These are phyloP conservation scores for Ogataea parapolymorpha DNA, from an alignment of 805 yeast species.

Conservation along the genomic window DNA sequence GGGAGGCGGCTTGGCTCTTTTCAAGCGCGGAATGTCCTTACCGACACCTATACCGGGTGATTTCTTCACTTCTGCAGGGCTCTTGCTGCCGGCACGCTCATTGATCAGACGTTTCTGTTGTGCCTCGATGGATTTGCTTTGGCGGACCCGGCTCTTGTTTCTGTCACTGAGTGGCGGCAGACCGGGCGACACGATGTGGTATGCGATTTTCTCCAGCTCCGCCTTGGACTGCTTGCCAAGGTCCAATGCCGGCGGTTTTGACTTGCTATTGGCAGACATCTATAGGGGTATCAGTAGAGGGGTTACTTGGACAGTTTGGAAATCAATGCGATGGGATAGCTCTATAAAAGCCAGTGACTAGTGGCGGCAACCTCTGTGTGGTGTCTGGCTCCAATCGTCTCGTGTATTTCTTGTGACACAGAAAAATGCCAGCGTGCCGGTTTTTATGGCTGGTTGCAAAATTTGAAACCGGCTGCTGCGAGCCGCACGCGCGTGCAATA, in stretches of 20 bases:
- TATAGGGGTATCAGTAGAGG: constrained; percentile 1
- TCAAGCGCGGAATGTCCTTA: constrained; percentile 9
- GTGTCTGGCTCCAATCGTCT: not conserved
- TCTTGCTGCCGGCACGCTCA: constrained; percentile 8
- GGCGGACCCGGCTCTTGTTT: constrained; percentile 15
- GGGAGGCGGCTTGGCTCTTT: constrained; percentile 24
- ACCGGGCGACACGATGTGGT: constrained; percentile 24
- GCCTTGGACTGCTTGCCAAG: constrained; percentile 7
- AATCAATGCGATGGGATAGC: no score
- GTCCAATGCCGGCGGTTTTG: constrained; percentile 16
- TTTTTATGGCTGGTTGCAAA: constrained; percentile 12
- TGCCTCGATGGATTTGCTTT: constrained; percentile 22
- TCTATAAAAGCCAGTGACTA: not conserved
- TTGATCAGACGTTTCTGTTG: constrained; percentile 24
- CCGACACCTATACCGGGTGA: not conserved
- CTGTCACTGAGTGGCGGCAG: constrained; percentile 23
- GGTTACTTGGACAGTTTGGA: no score
- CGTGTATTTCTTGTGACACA: not conserved
- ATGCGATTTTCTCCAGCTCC: constrained; percentile 12
- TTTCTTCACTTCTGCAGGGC: constrained; percentile 1
- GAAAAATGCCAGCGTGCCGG: constrained; percentile 9
- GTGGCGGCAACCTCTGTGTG: not conserved
- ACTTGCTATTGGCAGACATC: constrained; percentile 2
- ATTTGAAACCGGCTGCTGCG: constrained; percentile 7
- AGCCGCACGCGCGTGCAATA: constrained; percentile 11